Base-by-base conservation (phyloP, 768 basidiomycete species). In the Boletus vinaceobasis region DNA sequence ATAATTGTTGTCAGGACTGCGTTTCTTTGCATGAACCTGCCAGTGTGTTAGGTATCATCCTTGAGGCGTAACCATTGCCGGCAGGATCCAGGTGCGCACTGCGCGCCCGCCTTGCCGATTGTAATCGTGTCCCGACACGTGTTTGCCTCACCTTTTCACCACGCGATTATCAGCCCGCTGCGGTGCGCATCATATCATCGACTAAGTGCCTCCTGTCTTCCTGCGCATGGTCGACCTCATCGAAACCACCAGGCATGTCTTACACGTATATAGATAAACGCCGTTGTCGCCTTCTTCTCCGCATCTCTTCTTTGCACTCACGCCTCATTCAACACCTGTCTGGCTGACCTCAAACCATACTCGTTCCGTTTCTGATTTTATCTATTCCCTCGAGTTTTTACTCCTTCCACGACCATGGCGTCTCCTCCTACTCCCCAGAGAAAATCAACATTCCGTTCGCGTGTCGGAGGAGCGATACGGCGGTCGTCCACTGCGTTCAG, bases 381-480 rank as follows among this genome's bases (percentile, higher is more conserved):
- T 48, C 42, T 47, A 55, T 47, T 50, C 36, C n/a, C 43, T 50
- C 27, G 29, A 50, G 3, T 13, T 21, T 38, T 23, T 55, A 7
- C 29, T 40, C 48, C 27, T 32, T 70, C 62, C 56, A 62, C 71
- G 21, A 58, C 45, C 27, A 68, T 70, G 56, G 40, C 70, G n/a
- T 48, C 65, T 47, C 65, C 66, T 21, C 62, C 66, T 39, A 64
- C 63, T 59, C 62, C 72, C 7, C 69, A 67, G 49, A 79, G 74
- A 64, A 71, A 71, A 52, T 60, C 60, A 2, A 74, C 79, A 43
- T 75, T 80, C 64, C 84, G 86, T 70, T 71, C 75, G 38, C 84
- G 86, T 47, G 79, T 87, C 73, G 82, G 82, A 47, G 77, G 75
- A 45, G 80, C 74, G 48, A 75, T 86, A 65, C 79, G 84, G 8